Base-by-base conservation (phyloP, 2,329 filamentous ascomycete species). In the Polychaeton citri region DNA sequence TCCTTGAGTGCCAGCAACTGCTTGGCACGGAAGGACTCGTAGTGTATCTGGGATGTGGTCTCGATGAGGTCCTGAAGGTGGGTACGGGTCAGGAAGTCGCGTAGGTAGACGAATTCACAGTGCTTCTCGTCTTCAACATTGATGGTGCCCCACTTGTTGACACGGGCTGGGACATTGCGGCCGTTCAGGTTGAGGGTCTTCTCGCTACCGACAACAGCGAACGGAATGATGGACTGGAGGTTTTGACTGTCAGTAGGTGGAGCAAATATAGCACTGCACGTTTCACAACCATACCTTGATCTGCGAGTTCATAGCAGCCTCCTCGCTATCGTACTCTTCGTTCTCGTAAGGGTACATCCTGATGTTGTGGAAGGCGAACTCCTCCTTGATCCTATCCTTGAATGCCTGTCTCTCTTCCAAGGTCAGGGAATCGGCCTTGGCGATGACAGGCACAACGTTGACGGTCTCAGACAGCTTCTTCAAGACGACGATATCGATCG, bases 261-360 rank as follows among this genome's bases (percentile, higher is more conserved):
- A 28, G n/a, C 12, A n/a, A 28, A 21, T n/a, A 6, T 12, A 21
- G 17, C 30, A 17, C 2, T 30, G n/a, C 5, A 8, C 13, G 21
- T 26, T 13, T 8, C 19, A 24, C 41, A 33, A 31, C 52, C 66
- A 42, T 66, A 92, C 87, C 82, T 96, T 96, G 69, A 98, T 98
- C 60, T 93, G 83, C 40, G 76, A 78, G 68, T 96, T 96, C 65
- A 93, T 71, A 43, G 79, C 79, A 53, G 85, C 81, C 70, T 98
- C 90, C 71, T 98, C 90, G 46, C 90, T 82, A 58, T 98, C 90
- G 52, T 96, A 81, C 72, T 98, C 90, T 54, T 98, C 90, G 60
- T 95, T 96, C 64, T 98, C 90, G 63, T 98, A 98, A 42, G 90
- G 90, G 72, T 93, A 98, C 90, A 98, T 98, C 74, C 94, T 88